A percentile compares a stretch with the other conserved stretches of the same genome.
phyloP scores from a whole-genome alignment of 78 protist genomes.

The Dictyostelium capitatum region DNA sequence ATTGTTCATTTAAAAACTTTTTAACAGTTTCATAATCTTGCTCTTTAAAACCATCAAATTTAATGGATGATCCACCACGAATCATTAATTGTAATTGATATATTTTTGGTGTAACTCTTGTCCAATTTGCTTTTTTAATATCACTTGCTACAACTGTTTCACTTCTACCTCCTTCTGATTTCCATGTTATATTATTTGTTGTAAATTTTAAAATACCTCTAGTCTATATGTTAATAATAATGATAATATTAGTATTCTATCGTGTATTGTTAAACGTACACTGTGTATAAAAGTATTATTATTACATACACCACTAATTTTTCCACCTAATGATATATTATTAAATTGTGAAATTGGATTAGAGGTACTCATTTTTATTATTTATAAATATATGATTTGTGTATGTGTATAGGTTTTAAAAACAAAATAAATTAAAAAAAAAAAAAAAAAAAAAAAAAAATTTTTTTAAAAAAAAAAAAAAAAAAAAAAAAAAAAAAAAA shows the following conservation, averaged over 20 bases:
- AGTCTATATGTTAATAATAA: slow-evolving; percentile 6
- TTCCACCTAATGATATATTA: slow-evolving; percentile 70
- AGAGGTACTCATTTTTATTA: neutral
- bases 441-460: no score
- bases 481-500: no score
- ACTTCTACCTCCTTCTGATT: slow-evolving; percentile 57
- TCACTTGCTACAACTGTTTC: slow-evolving; percentile 25
- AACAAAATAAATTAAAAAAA: no score
- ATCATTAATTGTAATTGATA: slow-evolving; percentile 47
- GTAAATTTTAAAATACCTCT: slow-evolving; percentile 75
- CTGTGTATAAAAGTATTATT: neutral
- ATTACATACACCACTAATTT: slow-evolving; percentile 59
- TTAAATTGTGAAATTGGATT: slow-evolving; percentile 38
- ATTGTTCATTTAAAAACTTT: slow-evolving; percentile 22
- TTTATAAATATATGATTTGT: neutral
- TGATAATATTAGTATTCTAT: neutral
- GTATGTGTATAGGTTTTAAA: no score
- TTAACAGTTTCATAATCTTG: slow-evolving; percentile 44
- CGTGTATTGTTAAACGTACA: neutral
- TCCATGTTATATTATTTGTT: slow-evolving; percentile 35
- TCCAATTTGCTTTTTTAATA: slow-evolving; percentile 43
- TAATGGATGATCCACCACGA: slow-evolving; percentile 25
- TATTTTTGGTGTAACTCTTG: slow-evolving; percentile 71
- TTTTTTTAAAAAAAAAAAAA: no score
- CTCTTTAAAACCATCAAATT: slow-evolving; percentile 84